Conservation (phyloP, 106 monocot species). For the Acanthochlamys bracteata region DNA sequence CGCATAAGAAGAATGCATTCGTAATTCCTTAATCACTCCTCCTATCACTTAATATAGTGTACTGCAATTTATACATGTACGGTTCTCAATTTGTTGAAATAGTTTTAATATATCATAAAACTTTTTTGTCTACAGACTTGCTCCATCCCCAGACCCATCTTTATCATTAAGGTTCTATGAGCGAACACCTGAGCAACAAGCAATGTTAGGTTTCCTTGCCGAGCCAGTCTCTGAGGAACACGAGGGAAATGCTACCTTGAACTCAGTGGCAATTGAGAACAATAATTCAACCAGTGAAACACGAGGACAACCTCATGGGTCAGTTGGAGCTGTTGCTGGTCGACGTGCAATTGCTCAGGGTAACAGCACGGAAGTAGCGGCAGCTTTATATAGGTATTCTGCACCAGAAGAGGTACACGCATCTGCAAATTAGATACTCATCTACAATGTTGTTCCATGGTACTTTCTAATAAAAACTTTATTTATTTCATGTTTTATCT, state of each 20-base stretch:
- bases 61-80: too few species aligned
- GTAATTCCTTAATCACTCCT: too few species aligned
- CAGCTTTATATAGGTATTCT: slow-evolving; percentile 76
- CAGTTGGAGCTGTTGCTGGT: slow-evolving; percentile 75
- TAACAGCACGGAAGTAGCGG: slow-evolving; percentile 64
- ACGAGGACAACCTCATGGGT: slow-evolving; percentile 48
- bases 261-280: slow-evolving; percentile 6
- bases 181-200: slow-evolving; percentile 77
- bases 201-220: slow-evolving; percentile 68
- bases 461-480: too few species aligned
- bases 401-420: slow-evolving; percentile 87
- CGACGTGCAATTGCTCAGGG: slow-evolving; percentile 79
- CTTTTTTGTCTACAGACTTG: slow-evolving; percentile 27
- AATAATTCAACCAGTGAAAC: slow-evolving; percentile 2
- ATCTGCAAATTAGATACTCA: too few species aligned
- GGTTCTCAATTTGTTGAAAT: background rate
- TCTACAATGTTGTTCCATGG: too few species aligned
- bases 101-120: background rate
- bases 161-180: slow-evolving; percentile 67
- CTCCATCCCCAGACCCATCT: slow-evolving; percentile 72
- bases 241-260: slow-evolving; percentile 8
- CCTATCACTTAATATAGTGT: too few species aligned
- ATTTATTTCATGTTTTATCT: background rate
- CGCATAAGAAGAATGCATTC: too few species aligned
- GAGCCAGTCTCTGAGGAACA: slow-evolving; percentile 19